phyloP scores from a whole-genome alignment of 2,329 filamentous ascomycete species.

The Pyrenophora graminea region DNA sequence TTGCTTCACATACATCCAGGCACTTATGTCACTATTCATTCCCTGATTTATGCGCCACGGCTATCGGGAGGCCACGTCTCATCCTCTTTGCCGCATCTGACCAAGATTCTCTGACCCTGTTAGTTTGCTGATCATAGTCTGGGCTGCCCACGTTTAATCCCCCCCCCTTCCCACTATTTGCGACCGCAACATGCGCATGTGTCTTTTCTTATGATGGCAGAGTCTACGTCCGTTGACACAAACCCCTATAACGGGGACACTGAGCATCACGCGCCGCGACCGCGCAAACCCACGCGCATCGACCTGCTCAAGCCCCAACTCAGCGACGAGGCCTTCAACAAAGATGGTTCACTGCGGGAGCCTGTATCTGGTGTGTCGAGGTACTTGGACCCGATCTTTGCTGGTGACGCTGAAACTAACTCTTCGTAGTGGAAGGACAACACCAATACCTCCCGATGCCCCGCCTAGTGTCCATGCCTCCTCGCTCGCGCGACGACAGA shows the following conservation, averaged over 20 bases:
- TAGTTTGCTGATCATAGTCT: slow-evolving; percentile 32
- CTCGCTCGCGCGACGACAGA: slow-evolving; percentile 80
- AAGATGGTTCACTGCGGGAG: slow-evolving; percentile 30
- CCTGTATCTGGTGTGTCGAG: slow-evolving; percentile 42
- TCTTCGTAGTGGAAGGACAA: slow-evolving; percentile 72
- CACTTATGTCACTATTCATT: not conserved
- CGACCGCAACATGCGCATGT: slow-evolving; percentile 28
- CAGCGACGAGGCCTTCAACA: slow-evolving; percentile 36
- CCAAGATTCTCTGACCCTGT: slow-evolving; percentile 18
- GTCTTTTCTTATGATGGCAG: slow-evolving; percentile 33
- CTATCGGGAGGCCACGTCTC: slow-evolving; percentile 2
- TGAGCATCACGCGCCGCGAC: slow-evolving; percentile 39
- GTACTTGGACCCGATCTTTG: slow-evolving; percentile 61
- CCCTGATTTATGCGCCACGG: slow-evolving; percentile 8
- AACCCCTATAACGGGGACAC: slow-evolving; percentile 28
- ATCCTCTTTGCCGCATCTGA: slow-evolving; percentile 22
- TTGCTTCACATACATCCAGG: slow-evolving; percentile 1
- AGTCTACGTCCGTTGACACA: slow-evolving; percentile 38
- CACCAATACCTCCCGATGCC: slow-evolving; percentile 83
- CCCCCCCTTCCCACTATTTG: slow-evolving; percentile 10
- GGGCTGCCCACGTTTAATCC: slow-evolving; percentile 34
- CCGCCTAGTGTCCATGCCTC: slow-evolving; percentile 89
- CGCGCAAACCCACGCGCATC: slow-evolving; percentile 43
- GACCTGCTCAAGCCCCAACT: slow-evolving; percentile 43
- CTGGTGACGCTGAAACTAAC: slow-evolving; percentile 22